Conservation (phyloP, 78 protist species). For the Creolimax fragrantissima region DNA sequence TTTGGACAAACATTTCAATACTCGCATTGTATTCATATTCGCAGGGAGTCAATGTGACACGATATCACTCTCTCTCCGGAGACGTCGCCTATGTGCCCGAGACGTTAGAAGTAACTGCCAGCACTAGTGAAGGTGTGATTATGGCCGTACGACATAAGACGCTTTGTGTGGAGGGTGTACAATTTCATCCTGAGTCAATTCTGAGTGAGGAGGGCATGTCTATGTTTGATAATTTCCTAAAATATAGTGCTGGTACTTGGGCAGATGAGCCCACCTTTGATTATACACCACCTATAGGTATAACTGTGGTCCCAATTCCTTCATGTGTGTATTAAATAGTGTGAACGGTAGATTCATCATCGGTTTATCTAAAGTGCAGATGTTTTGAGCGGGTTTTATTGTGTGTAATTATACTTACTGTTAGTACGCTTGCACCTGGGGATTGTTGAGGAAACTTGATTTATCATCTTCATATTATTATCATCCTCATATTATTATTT, state of each 20-base stretch:
- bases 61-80: slow-evolving; percentile 39
- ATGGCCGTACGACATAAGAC: slow-evolving; percentile 45
- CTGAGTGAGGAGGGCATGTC: slow-evolving; percentile 14
- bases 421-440: too few species aligned
- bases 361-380: too few species aligned
- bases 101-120: not conserved
- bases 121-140: slow-evolving; percentile 16
- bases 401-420: too few species aligned
- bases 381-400: not conserved
- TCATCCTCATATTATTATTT: too few species aligned
- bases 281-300: not conserved
- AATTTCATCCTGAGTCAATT: slow-evolving; percentile 53
- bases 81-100: not conserved
- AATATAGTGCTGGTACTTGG: slow-evolving; percentile 20
- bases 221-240: slow-evolving; percentile 21
- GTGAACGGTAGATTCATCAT: too few species aligned
- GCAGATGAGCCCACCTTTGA: not conserved
- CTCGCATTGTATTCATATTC: too few species aligned
- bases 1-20: too few species aligned
- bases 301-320: too few species aligned
- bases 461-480: too few species aligned
- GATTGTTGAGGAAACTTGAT: too few species aligned
- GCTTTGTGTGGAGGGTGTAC: slow-evolving; percentile 32
- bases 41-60: not conserved
- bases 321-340: too few species aligned